Conservation (phyloP, 2,329 filamentous ascomycete species). For the Beauveria sp. region DNA sequence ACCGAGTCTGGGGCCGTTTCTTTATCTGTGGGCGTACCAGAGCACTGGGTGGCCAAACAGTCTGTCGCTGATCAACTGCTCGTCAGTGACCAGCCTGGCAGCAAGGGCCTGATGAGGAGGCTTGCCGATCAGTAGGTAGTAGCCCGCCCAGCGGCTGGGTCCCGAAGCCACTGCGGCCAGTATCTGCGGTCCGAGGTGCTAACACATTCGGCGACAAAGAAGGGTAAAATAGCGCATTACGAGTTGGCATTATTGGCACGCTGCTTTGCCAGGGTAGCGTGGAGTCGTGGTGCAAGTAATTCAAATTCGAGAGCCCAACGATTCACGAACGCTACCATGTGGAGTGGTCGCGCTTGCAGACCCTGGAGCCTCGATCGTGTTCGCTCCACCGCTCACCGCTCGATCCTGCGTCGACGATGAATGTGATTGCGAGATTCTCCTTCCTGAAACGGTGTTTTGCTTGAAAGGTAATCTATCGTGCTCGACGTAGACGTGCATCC, state of each 20-base stretch:
- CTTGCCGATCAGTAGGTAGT: not conserved
- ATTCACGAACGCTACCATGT: not conserved
- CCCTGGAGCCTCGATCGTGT: conserved; percentile 1
- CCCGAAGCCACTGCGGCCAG: conserved; percentile 4
- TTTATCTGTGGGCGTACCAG: not conserved
- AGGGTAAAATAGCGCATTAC: not conserved
- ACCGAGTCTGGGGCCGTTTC: not conserved
- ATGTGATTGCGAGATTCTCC: not conserved
- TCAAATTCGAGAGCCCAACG: not conserved
- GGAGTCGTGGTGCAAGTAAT: not conserved
- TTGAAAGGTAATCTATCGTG: no score
- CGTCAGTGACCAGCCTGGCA: not conserved
- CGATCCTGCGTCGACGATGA: conserved; percentile 10
- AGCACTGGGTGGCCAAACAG: not conserved
- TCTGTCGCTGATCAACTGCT: no score
- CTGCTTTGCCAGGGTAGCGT: not conserved
- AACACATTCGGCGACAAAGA: not conserved
- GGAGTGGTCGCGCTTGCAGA: not conserved
- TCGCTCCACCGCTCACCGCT: conserved; percentile 9
- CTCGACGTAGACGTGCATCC: not conserved
- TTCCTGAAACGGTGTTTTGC: not conserved
- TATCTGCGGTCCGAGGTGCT: not conserved
- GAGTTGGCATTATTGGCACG: no score
- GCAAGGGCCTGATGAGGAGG: not conserved
- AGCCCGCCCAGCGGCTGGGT: not conserved